These are phyloP conservation scores for Neocatenulostroma microsporum DNA, from an alignment of 2,329 filamentous ascomycete genomes.

Conservation along the genomic window DNA sequence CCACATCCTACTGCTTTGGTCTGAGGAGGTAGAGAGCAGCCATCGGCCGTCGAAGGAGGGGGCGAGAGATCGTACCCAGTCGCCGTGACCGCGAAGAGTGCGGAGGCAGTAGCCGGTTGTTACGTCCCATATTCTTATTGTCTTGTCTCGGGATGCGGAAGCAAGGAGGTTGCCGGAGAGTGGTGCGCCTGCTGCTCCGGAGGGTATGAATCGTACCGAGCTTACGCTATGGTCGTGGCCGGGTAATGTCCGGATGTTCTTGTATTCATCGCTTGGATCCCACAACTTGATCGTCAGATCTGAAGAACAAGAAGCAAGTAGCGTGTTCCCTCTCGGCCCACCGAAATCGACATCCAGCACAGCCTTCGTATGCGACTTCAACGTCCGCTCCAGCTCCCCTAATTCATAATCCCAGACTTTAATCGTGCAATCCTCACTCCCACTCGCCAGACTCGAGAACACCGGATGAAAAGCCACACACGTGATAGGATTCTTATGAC, in stretches of 20 bases:
- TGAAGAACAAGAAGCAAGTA: slow-evolving; percentile 76
- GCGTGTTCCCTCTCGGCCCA: slow-evolving; percentile 67
- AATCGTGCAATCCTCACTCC: slow-evolving; percentile 86
- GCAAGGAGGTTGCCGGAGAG: slow-evolving; percentile 79
- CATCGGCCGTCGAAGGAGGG: slow-evolving; percentile 77
- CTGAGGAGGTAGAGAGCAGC: slow-evolving; percentile 74
- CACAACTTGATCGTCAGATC: slow-evolving; percentile 92
- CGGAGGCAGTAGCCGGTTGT: slow-evolving; percentile 88
- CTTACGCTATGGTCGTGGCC: slow-evolving; percentile 92
- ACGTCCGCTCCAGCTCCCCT: slow-evolving; percentile 78
- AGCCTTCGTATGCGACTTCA: slow-evolving; percentile 86
- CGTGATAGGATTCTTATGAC: slow-evolving; percentile 71
- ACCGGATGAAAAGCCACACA: slow-evolving; percentile 88
- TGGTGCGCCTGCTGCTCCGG: slow-evolving; percentile 67
- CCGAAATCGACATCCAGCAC: slow-evolving; percentile 88
- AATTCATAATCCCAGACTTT: slow-evolving; percentile 98
- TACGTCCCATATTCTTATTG: slow-evolving; percentile 83
- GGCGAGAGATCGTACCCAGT: slow-evolving; percentile 84
- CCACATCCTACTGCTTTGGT: slow-evolving; percentile 77
- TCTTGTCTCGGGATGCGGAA: slow-evolving; percentile 76
- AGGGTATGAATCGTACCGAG: slow-evolving; percentile 79
- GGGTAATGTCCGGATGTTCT: slow-evolving; percentile 83
- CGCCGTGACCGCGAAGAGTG: slow-evolving; percentile 76
- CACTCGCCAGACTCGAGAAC: slow-evolving; percentile 82
- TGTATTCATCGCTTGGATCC: slow-evolving; percentile 88